Evolutionary conservation across 2,329 filamentous ascomycete species (phyloP).

Genomic region (Mycogone perniciosa): DNA sequence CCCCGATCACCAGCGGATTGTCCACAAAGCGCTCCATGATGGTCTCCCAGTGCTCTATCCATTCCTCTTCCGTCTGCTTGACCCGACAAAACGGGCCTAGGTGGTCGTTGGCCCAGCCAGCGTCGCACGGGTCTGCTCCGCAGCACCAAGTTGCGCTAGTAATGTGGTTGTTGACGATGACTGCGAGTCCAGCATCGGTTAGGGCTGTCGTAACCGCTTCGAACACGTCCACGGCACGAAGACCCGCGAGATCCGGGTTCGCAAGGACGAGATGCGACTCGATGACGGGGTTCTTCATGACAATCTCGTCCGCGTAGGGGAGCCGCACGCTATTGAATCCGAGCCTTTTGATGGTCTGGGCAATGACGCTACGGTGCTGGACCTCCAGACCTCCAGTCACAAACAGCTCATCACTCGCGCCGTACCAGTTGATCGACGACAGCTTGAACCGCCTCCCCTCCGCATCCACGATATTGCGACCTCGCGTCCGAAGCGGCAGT

Average conservation of each 20-base stretch:
- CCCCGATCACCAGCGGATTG: constrained; percentile 58
- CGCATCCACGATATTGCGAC: constrained; percentile 55
- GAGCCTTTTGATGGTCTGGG: constrained; percentile 50
- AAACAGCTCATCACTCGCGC: constrained; percentile 60
- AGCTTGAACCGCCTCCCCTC: constrained; percentile 54
- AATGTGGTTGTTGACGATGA: constrained; percentile 66
- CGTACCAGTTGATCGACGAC: constrained; percentile 64
- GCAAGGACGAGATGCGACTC: constrained; percentile 43
- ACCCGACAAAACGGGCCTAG: constrained; percentile 54
- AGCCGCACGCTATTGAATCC: constrained; percentile 67
- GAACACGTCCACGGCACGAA: constrained; percentile 54
- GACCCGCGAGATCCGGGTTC: constrained; percentile 54
- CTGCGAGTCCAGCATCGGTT: constrained; percentile 56
- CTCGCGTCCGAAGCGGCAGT: constrained; percentile 53
- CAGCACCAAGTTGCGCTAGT: constrained; percentile 64
- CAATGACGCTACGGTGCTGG: constrained; percentile 55
- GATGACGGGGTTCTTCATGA: constrained; percentile 52
- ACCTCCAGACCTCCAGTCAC: constrained; percentile 58
- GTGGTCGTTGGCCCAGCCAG: constrained; percentile 60
- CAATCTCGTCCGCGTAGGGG: constrained; percentile 64
- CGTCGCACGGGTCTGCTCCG: constrained; percentile 60
- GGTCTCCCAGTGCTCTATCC: constrained; percentile 60
- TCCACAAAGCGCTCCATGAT: constrained; percentile 54
- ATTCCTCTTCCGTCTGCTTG: constrained; percentile 56
- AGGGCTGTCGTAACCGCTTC: constrained; percentile 52